Evolutionary conservation across 176 grass and related monocot species (phyloP).

Genomic region (Melocanna baccifera): DNA sequence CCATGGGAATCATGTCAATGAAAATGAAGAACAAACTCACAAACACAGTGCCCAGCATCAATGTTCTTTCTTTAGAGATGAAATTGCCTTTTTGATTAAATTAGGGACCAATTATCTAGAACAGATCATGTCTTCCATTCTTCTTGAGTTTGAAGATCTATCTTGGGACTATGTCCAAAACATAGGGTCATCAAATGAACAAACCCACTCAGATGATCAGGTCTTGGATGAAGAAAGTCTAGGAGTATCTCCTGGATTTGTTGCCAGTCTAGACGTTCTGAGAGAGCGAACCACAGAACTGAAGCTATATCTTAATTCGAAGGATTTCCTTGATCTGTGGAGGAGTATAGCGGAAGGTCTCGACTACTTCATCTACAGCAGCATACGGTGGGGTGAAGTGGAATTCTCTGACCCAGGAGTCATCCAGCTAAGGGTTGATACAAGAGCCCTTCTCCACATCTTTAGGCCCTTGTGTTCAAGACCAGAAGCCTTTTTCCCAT

Average conservation of each 20-base stretch:
- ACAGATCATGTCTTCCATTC: conserved; percentile 66
- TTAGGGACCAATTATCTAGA: conserved; percentile 83
- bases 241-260: conserved; percentile 56
- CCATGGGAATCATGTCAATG: conserved; percentile 11
- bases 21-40: background rate
- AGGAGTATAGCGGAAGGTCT: conserved; percentile 88
- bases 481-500: conserved; percentile 73
- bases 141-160: conserved; percentile 88
- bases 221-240: conserved; percentile 56
- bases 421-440: conserved; percentile 64
- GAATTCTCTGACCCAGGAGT: conserved; percentile 50
- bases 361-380: conserved; percentile 74
- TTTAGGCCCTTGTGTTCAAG: conserved; percentile 76
- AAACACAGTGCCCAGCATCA: background rate
- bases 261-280: conserved; percentile 62
- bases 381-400: conserved; percentile 55
- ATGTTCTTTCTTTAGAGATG: conserved; percentile 66
- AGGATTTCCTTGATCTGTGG: conserved; percentile 96
- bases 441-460: conserved; percentile 54
- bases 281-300: conserved; percentile 54
- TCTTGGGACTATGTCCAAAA: conserved; percentile 76
- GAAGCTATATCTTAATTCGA: conserved; percentile 69
- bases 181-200: conserved; percentile 50
- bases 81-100: conserved; percentile 64
- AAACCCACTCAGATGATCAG: conserved; percentile 2